A percentile compares a stretch with the other conserved stretches of the same genome.
Evolutionary conservation across 2,329 filamentous ascomycete genomes (phyloP).

Genomic region (Xylaria arbuscula): DNA sequence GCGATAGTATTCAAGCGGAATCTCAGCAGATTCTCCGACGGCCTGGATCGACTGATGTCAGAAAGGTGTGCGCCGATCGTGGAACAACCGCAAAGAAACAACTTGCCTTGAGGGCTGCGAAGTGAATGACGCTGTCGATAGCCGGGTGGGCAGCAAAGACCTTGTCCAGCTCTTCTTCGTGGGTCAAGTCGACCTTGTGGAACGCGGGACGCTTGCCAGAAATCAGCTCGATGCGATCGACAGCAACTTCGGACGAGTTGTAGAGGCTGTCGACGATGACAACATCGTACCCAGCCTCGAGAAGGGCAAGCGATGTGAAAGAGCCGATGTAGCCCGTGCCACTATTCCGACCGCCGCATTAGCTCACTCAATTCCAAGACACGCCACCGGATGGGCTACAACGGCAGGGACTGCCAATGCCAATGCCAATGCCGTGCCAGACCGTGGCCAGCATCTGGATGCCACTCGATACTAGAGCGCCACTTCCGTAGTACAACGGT

Average conservation of each 20-base stretch:
- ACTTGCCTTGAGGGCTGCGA: slow-evolving; percentile 91
- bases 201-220: slow-evolving; percentile 88
- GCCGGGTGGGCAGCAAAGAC: slow-evolving; percentile 90
- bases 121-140: slow-evolving; percentile 99
- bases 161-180: slow-evolving; percentile 83
- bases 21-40: slow-evolving; percentile 93
- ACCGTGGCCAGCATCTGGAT: not conserved
- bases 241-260: slow-evolving; percentile 91
- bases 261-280: slow-evolving; percentile 96
- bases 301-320: slow-evolving; percentile 91
- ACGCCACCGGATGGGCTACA: not conserved
- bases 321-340: slow-evolving; percentile 99
- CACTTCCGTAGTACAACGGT: not conserved
- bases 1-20: slow-evolving; percentile 96
- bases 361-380: slow-evolving; percentile 7
- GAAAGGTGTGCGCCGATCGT: slow-evolving; percentile 9
- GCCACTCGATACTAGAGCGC: not conserved
- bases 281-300: slow-evolving; percentile 95
- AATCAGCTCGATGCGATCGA: slow-evolving; percentile 96
- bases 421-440: not conserved
- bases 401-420: not conserved
- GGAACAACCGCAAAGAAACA: not conserved
- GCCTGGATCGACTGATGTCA: slow-evolving; percentile 66
- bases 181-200: slow-evolving; percentile 87
- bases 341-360: slow-evolving; percentile 60